Evolutionary conservation across 2,329 filamentous ascomycete genomes (phyloP).

Genomic region (Sporothrix mexicana): DNA sequence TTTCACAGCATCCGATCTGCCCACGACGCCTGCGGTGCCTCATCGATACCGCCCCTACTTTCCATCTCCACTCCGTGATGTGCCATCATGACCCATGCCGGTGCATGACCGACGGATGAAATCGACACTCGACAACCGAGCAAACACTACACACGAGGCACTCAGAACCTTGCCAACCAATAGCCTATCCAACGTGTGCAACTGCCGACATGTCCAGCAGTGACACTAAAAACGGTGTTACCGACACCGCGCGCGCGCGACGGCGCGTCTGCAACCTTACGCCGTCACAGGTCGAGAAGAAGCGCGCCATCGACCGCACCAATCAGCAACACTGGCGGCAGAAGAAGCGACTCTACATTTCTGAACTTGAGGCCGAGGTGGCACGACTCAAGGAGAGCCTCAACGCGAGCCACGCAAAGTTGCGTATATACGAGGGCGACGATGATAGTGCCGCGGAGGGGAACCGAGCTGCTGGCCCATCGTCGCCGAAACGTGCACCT

Average conservation of each 20-base stretch:
- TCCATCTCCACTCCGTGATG: constrained; percentile 9
- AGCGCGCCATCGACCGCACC: constrained; percentile 52
- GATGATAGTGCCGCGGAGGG: not conserved
- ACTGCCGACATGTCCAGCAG: not conserved
- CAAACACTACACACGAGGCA: not conserved
- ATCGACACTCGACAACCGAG: not conserved
- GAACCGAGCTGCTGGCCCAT: not conserved
- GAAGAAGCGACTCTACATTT: constrained; percentile 27
- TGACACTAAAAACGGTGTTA: not conserved
- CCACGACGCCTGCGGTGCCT: not conserved
- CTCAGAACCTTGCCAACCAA: not conserved
- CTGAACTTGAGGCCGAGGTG: constrained; percentile 30
- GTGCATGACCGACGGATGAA: constrained; percentile 22
- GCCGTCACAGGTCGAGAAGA: constrained; percentile 75
- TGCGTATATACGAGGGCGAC: constrained; percentile 16
- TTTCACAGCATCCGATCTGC: not conserved
- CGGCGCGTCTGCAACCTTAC: constrained; percentile 59
- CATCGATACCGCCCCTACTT: not conserved
- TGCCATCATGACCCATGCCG: constrained; percentile 25
- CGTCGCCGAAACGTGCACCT: not conserved
- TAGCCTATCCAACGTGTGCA: not conserved
- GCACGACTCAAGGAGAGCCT: constrained; percentile 24
- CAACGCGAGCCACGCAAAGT: constrained; percentile 20
- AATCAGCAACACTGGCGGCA: constrained; percentile 33
- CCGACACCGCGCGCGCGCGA: constrained; percentile 18